phyloP scores from a whole-genome alignment of 2,329 filamentous ascomycete genomes.

The Diaporthe nobilis region DNA sequence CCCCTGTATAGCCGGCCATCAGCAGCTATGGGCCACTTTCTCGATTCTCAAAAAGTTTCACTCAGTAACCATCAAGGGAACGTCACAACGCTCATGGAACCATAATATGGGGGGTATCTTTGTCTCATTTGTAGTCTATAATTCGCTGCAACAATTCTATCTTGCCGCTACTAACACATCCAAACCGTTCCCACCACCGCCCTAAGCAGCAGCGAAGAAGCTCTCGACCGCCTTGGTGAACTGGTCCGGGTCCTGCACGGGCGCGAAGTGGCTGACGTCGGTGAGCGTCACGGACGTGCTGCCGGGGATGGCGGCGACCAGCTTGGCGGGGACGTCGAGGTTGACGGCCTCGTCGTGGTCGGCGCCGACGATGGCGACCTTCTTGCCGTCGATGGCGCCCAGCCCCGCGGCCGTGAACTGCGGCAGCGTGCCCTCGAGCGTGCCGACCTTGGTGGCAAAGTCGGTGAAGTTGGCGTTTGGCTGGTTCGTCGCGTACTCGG shows the following conservation, averaged over 20 bases:
- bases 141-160: not conserved
- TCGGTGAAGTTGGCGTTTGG: constrained; percentile 53
- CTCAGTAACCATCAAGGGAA: too few species aligned
- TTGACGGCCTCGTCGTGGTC: constrained; percentile 57
- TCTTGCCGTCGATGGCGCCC: constrained; percentile 47
- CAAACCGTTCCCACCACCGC: not conserved
- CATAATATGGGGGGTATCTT: constrained; percentile 12
- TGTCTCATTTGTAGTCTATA: constrained; percentile 11
- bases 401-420: constrained; percentile 45
- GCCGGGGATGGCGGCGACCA: constrained; percentile 54
- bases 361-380: constrained; percentile 47
- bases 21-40: not conserved
- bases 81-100: not conserved
- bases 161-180: not conserved
- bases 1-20: too few species aligned
- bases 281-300: constrained; percentile 54
- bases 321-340: constrained; percentile 51
- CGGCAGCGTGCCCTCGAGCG: constrained; percentile 54
- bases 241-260: constrained; percentile 56
- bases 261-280: constrained; percentile 59
- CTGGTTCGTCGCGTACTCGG: constrained; percentile 55
- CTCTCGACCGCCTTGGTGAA: constrained; percentile 51
- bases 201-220: constrained; percentile 45
- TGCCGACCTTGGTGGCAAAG: constrained; percentile 55
- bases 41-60: not conserved